phyloP scores from a whole-genome alignment of 179 eudicot species.

The Spergularia azorica region DNA sequence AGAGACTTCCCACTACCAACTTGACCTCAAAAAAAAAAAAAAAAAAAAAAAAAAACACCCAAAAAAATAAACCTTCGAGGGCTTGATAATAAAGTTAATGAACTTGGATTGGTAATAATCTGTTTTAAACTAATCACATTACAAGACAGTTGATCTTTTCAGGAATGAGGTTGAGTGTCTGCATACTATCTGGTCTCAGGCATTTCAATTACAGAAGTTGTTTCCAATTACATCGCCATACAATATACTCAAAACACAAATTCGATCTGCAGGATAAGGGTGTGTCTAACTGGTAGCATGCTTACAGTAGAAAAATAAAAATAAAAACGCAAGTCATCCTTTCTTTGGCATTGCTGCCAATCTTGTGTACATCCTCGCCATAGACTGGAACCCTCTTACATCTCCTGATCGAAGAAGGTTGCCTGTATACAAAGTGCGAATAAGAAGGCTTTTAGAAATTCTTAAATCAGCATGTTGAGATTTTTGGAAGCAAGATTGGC shows the following conservation, averaged over 20 bases:
- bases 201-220: neutral
- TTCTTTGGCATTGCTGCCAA: conserved; percentile 87
- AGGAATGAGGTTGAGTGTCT: neutral
- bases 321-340: conserved; percentile 39
- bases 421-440: conserved; percentile 37
- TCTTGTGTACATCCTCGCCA: conserved; percentile 88
- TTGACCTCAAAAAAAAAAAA: no score
- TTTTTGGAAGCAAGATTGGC: neutral
- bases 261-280: neutral
- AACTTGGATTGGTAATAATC: neutral
- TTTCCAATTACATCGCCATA: neutral
- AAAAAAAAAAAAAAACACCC: no score
- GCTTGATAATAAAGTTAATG: neutral
- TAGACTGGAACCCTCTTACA: conserved; percentile 74
- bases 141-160: neutral
- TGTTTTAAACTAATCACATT: neutral
- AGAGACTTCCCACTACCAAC: no score
- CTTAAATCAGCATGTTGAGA: neutral
- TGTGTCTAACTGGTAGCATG: neutral
- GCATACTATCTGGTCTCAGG: neutral
- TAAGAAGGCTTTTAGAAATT: conserved; percentile 2
- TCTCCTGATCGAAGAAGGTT: conserved; percentile 92
- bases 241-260: neutral
- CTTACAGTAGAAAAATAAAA: neutral
- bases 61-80: neutral